These are phyloP conservation scores for Rhodotorula sp. DNA, from an alignment of 1,284 basidiomycete species.

Conservation along the genomic window DNA sequence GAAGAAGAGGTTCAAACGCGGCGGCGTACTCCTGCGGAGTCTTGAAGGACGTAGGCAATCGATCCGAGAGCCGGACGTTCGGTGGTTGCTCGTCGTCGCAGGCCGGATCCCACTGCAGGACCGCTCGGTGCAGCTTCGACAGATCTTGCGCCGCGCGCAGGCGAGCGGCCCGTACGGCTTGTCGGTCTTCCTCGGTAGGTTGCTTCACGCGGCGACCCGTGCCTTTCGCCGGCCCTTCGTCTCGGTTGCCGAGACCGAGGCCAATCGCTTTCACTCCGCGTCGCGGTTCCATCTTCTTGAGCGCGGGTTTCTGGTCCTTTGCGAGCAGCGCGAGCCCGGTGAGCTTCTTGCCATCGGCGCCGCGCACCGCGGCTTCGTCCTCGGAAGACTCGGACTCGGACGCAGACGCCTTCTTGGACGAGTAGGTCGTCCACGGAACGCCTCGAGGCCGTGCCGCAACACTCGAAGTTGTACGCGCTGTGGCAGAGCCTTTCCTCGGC, in stretches of 20 bases:
- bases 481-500: not conserved
- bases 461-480: not conserved
- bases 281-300: slow-evolving; percentile 58
- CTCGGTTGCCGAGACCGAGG: slow-evolving; percentile 39
- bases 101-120: slow-evolving; percentile 77
- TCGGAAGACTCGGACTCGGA: slow-evolving; percentile 56
- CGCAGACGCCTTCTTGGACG: slow-evolving; percentile 43
- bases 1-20: slow-evolving; percentile 80
- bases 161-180: slow-evolving; percentile 53
- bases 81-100: slow-evolving; percentile 44
- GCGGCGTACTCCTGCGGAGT: slow-evolving; percentile 68
- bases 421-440: slow-evolving; percentile 41
- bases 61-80: slow-evolving; percentile 45
- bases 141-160: slow-evolving; percentile 80
- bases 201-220: not conserved
- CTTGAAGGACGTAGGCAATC: slow-evolving; percentile 66
- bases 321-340: slow-evolving; percentile 62
- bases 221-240: slow-evolving; percentile 45
- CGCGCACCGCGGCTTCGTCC: slow-evolving; percentile 57
- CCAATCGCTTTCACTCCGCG: slow-evolving; percentile 16
- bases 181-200: slow-evolving; percentile 62
- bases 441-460: slow-evolving; percentile 18
- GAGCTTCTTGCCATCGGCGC: slow-evolving; percentile 42
- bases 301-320: slow-evolving; percentile 61
- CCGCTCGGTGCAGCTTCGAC: slow-evolving; percentile 69